Percentiles rank a stretch among this genome's conserved stretches.
phyloP scores from a whole-genome alignment of 83 land plant species.

The Isoetes engelmannii region DNA sequence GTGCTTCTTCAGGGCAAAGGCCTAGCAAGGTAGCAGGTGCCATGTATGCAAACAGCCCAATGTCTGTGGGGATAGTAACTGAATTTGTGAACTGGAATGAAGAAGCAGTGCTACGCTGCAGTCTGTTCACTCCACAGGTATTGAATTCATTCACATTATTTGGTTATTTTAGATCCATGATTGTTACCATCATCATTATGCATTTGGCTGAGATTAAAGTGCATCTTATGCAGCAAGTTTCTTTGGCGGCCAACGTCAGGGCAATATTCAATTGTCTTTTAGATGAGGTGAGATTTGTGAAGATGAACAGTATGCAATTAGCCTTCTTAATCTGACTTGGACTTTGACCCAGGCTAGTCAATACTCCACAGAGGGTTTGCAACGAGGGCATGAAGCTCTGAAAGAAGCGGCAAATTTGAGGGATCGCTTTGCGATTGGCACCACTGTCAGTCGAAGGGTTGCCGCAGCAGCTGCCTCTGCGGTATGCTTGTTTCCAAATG shows the following conservation, averaged over 20 bases:
- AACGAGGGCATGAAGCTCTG: constrained; percentile 73
- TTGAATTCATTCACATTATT: background rate
- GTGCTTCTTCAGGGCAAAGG: no score
- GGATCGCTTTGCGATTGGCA: constrained; percentile 83
- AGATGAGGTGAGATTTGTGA: constrained; percentile 46
- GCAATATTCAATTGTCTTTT: constrained; percentile 85
- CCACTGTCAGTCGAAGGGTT: constrained; percentile 81
- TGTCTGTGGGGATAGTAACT: constrained; percentile 79
- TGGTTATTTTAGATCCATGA: background rate
- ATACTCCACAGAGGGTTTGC: constrained; percentile 88
- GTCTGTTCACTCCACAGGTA: constrained; percentile 80
- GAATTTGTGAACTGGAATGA: constrained; percentile 99
- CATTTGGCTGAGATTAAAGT: background rate
- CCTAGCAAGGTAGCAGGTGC: constrained; percentile 44
- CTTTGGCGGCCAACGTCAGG: constrained; percentile 76
- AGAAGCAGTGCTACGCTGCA: constrained; percentile 92
- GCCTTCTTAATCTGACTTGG: background rate
- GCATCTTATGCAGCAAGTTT: constrained; percentile 54
- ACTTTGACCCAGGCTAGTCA: constrained; percentile 64
- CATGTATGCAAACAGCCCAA: constrained; percentile 54
- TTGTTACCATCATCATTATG: background rate
- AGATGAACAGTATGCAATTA: background rate
- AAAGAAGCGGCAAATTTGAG: constrained; percentile 89
- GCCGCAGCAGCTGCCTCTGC: constrained; percentile 99
- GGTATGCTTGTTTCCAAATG: constrained; percentile 34